Evolutionary conservation across 164 flowering plant genomes (phyloP).

Genomic region (Paratinospora sagittata): DNA sequence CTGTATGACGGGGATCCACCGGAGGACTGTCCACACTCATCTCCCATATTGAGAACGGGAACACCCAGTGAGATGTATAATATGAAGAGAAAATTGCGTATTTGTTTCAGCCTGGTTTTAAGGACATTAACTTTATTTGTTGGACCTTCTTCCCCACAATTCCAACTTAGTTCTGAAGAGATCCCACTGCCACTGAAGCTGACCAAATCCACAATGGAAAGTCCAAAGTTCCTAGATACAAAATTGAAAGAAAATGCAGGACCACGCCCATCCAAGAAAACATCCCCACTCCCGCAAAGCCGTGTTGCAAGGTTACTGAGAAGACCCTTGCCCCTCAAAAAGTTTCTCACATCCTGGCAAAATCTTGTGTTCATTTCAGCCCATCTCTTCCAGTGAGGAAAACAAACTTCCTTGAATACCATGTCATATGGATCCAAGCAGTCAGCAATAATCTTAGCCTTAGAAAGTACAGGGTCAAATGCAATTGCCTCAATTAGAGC

Average conservation of each 20-base stretch:
- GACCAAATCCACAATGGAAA: constrained; percentile 85
- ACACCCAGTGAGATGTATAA: constrained; percentile 78
- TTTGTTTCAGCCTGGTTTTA: constrained; percentile 78
- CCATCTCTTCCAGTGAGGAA: constrained; percentile 98
- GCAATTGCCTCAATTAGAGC: constrained; percentile 84
- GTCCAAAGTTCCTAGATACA: constrained; percentile 65
- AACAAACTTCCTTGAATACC: constrained; percentile 35
- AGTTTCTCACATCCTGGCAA: constrained; percentile 61
- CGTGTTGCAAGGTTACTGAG: constrained; percentile 84
- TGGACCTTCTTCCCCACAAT: constrained; percentile 95
- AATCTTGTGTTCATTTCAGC: constrained; percentile 74
- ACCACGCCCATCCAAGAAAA: constrained; percentile 70
- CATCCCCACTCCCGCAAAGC: constrained; percentile 92
- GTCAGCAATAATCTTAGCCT: constrained; percentile 79
- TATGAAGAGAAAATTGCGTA: constrained; percentile 76
- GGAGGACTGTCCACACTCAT: constrained; percentile 85
- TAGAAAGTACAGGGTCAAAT: constrained; percentile 82
- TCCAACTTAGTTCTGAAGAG: constrained; percentile 82
- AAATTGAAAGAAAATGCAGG: constrained; percentile 88
- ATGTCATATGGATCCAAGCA: constrained; percentile 54
- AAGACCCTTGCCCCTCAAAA: constrained; percentile 69
- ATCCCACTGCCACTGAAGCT: constrained; percentile 57
- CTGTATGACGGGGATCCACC: constrained; percentile 54
- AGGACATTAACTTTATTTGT: constrained; percentile 58
- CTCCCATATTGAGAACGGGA: constrained; percentile 95